phyloP scores from a whole-genome alignment of 1,284 basidiomycete species.

The Ganoderma sinense region DNA sequence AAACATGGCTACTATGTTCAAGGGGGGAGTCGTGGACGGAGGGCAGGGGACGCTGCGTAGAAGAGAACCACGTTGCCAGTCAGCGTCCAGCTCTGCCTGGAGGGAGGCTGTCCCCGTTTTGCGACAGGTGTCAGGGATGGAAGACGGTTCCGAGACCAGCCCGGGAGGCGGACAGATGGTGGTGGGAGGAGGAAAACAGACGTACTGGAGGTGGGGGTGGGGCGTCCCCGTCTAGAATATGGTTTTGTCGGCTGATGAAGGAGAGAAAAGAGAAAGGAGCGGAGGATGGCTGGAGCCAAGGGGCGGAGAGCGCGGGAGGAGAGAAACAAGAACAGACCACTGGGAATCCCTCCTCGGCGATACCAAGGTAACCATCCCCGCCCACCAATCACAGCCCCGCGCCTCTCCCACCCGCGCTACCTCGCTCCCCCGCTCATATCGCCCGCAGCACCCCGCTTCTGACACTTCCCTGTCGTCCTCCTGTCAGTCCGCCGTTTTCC shows the following conservation, averaged over 20 bases:
- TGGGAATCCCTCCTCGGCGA: conserved; percentile 9
- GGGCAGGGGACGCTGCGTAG: conserved; percentile 21
- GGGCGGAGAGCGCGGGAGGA: conserved; percentile 24
- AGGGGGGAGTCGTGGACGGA: conserved; percentile 25
- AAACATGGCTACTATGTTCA: conserved; percentile 48
- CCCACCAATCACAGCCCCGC: conserved; percentile 19
- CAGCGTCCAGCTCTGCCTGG: conserved; percentile 10
- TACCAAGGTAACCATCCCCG: conserved; percentile 30
- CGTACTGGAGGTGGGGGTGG: conserved; percentile 29
- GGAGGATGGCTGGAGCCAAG: conserved; percentile 29
- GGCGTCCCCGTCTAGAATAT: conserved; percentile 20
- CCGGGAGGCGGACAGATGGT: conserved; percentile 15
- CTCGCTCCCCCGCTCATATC: neutral
- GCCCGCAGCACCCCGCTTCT: neutral
- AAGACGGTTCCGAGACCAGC: conserved; percentile 28
- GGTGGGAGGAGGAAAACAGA: conserved; percentile 17
- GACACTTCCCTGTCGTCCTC: neutral
- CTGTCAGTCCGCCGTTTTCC: neutral
- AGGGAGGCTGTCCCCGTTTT: conserved; percentile 15
- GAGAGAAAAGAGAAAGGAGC: conserved; percentile 32
- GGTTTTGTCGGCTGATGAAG: conserved; percentile 30
- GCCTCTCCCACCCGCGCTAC: conserved; percentile 12
- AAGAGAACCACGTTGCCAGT: conserved; percentile 19
- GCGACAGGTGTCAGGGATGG: conserved; percentile 12
- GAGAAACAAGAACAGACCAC: conserved; percentile 11